Conservation (phyloP, 1,284 basidiomycete species). For the Uromyces viciae-fabae region DNA sequence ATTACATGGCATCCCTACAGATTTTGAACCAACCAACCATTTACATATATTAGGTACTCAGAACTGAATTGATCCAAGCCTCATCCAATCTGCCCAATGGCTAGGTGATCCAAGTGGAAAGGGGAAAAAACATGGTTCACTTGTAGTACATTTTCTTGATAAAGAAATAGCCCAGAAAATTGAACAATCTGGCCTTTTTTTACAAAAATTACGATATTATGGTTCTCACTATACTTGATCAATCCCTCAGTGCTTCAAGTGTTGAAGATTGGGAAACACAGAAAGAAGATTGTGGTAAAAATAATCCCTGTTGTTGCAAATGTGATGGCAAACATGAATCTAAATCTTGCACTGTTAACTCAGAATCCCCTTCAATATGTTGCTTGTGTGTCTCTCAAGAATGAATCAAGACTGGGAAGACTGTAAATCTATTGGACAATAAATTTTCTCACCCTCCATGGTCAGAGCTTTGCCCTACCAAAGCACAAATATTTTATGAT, state of each 20-base stretch:
- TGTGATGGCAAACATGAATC: not conserved
- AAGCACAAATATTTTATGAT: too few relatives aligned
- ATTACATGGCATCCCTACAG: not conserved
- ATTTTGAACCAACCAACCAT: not conserved
- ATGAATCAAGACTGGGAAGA: not conserved
- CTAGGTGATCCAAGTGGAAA: not conserved
- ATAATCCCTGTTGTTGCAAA: not conserved
- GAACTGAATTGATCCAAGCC: not conserved
- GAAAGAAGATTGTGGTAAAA: not conserved
- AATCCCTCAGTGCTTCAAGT: slow-evolving; percentile 6
- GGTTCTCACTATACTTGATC: not conserved
- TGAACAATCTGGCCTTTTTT: not conserved
- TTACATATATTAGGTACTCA: not conserved
- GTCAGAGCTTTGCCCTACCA: not conserved
- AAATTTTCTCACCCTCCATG: slow-evolving; percentile 16
- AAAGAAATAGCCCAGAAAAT: slow-evolving; percentile 8
- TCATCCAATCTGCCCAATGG: slow-evolving; percentile 17
- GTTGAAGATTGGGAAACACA: not conserved
- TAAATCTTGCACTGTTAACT: not conserved
- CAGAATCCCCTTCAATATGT: not conserved
- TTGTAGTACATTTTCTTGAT: not conserved
- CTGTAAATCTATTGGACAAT: not conserved
- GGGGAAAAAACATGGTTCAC: slow-evolving; percentile 2
- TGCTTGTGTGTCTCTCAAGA: slow-evolving; percentile 5
- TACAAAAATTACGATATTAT: not conserved